Evolutionary conservation across 179 eudicot genomes (phyloP), one percentile per base, ranked within the genome.

Genomic region (Beta macrorhiza): DNA sequence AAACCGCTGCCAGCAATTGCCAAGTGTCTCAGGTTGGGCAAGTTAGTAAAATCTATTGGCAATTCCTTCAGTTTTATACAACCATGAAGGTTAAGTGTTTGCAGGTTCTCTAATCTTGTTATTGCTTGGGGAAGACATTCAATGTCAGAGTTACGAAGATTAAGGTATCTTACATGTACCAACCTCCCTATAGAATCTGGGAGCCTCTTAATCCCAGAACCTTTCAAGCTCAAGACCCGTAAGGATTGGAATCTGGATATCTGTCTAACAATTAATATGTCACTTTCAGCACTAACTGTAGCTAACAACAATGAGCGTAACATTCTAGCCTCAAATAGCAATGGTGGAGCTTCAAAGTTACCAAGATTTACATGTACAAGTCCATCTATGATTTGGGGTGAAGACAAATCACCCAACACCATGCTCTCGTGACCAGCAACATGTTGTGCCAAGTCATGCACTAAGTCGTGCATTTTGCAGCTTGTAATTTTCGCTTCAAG

Each of bases 131-230:
- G 79, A 55, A 81, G 77, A n/a, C 5, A 59, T 78, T 67, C 16
- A 5, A 25, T 59, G 4, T 0, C 0, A 45, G 11, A 45, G 0
- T 2, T 0, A 5, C 73, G 20, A 11, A 82, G 62, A 49, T 77
- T 72, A 57, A 82, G 83, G 63, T 85, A 85, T 74, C 85, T 65
- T 17, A 85, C 45, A 62, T 80, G 85, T 47, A 20, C 67, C 59
- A 85, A 19, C 65, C 49, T 53, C 55, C 74, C 83, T 7, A 85
- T 65, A 15, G 85, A 82, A 65, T 29, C 44, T 3, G 85, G 85
- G 13, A 82, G 3, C 16, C 0, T 42, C 15, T 72, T 52, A 2
- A 67, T 58, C 6, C 3, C 44, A 0, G 0, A 0, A 4, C 4
- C 0, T 17, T 22, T 4, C 17, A 77, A 62, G 42, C 5, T 8